These are phyloP conservation scores for Thelonectria discophora DNA, from an alignment of 2,329 filamentous ascomycete species.

Conservation along the genomic window DNA sequence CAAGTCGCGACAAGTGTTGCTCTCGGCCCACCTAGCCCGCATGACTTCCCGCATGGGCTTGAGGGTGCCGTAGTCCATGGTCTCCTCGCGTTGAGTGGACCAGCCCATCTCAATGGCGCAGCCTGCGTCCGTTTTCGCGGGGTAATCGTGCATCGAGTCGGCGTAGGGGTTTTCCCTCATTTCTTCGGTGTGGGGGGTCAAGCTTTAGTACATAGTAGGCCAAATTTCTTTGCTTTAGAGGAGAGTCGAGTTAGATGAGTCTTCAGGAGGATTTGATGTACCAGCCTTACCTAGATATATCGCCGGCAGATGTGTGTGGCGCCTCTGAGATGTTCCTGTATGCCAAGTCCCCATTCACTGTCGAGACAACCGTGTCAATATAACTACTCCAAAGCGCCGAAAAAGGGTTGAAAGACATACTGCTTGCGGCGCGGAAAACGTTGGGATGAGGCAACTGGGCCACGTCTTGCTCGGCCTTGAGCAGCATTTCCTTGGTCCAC, in stretches of 20 bases:
- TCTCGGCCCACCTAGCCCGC: background rate
- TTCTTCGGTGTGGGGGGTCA: background rate
- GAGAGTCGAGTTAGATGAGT: background rate
- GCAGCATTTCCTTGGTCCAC: constrained; percentile 17
- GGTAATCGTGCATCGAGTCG: background rate
- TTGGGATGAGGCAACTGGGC: background rate
- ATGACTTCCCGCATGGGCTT: background rate
- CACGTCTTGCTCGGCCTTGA: constrained; percentile 2
- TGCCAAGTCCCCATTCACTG: constrained; percentile 4
- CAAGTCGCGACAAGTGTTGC: background rate
- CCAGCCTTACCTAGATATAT: background rate
- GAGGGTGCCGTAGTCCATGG: background rate
- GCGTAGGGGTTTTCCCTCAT: background rate
- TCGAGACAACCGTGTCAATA: background rate
- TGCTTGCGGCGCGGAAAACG: background rate
- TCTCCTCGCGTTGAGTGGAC: background rate
- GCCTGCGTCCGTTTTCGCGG: background rate
- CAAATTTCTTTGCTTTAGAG: background rate
- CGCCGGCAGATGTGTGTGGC: background rate
- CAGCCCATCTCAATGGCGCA: background rate
- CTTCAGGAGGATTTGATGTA: background rate
- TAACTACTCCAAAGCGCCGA: background rate
- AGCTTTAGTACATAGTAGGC: background rate
- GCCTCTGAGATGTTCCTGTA: background rate
- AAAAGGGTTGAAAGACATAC: background rate